Conservation (phyloP, 768 basidiomycete species). For the Rhizopogon vesiculosus region DNA sequence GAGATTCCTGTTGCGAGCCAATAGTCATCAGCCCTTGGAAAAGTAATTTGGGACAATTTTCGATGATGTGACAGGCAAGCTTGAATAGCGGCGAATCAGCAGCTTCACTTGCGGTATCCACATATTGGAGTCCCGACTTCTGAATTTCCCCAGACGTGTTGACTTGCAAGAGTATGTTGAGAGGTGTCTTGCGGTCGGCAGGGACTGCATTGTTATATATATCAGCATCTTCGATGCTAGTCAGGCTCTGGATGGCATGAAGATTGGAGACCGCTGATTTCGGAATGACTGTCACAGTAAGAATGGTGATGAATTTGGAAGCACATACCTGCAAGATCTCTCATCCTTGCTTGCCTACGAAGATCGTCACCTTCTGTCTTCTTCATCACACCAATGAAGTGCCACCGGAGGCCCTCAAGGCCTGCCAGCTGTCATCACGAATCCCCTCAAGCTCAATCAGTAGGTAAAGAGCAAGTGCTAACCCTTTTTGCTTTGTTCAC, state of each 20-base stretch:
- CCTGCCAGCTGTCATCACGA: conserved; percentile 37
- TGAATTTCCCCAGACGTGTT: conserved; percentile 93
- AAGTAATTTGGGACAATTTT: conserved; percentile 66
- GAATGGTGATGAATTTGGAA: not conserved
- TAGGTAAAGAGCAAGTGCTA: conserved; percentile 16
- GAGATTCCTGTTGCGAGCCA: conserved; percentile 74
- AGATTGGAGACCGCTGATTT: conserved; percentile 80
- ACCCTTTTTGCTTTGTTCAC: conserved; percentile 79
- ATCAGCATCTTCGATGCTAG: conserved; percentile 75
- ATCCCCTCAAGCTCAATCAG: not conserved
- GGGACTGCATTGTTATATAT: conserved; percentile 73
- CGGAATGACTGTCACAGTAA: conserved; percentile 2
- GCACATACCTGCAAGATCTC: conserved; percentile 64
- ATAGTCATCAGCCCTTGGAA: conserved; percentile 96
- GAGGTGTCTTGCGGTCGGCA: conserved; percentile 45
- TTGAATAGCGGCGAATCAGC: conserved; percentile 47
- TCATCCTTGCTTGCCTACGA: conserved; percentile 94
- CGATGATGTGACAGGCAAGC: conserved; percentile 68
- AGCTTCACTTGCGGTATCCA: conserved; percentile 32
- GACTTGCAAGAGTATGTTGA: conserved; percentile 86
- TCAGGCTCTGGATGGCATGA: conserved; percentile 80
- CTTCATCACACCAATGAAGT: conserved; percentile 74
- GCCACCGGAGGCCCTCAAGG: conserved; percentile 89
- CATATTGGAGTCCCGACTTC: conserved; percentile 81
- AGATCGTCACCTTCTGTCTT: conserved; percentile 16